Percentiles rank a stretch among this genome's conserved stretches.
These are phyloP conservation scores for Pisolithus tinctorius DNA, from an alignment of 768 basidiomycete genomes.

Conservation along the genomic window DNA sequence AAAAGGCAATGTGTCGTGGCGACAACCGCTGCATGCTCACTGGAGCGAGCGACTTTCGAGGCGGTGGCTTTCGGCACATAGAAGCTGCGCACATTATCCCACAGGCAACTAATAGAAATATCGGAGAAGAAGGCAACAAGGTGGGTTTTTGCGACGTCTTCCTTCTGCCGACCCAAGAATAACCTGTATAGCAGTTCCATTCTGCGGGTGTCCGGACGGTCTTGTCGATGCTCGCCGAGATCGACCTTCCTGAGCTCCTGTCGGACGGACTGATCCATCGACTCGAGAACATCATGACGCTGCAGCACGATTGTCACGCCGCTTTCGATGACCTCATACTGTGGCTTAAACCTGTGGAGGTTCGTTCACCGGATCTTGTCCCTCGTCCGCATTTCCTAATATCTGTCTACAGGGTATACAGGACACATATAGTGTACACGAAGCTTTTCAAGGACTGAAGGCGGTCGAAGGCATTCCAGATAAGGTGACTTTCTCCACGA, in stretches of 20 bases:
- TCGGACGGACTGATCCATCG: slow-evolving; percentile 21
- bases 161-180: background rate
- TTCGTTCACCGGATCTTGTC: background rate
- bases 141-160: background rate
- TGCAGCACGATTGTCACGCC: background rate
- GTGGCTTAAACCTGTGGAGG: slow-evolving; percentile 1
- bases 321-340: background rate
- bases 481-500: background rate
- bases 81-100: background rate
- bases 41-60: too few relatives aligned
- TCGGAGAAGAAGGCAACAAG: background rate
- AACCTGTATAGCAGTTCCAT: background rate
- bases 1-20: slow-evolving; percentile 17
- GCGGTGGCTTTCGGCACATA: background rate
- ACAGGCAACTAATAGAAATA: too few relatives aligned
- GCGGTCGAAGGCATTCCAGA: background rate
- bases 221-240: slow-evolving; percentile 4
- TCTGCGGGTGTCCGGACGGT: slow-evolving; percentile 5
- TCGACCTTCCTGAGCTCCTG: slow-evolving; percentile 14
- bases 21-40: slow-evolving; percentile 9
- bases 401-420: background rate
- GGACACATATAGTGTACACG: too few relatives aligned
- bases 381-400: too few relatives aligned
- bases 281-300: slow-evolving; percentile 10
- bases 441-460: background rate